Percentiles rank a stretch among this genome's conserved stretches.
Conservation (phyloP, 106 monocot species). For the Chionographis japonica region DNA sequence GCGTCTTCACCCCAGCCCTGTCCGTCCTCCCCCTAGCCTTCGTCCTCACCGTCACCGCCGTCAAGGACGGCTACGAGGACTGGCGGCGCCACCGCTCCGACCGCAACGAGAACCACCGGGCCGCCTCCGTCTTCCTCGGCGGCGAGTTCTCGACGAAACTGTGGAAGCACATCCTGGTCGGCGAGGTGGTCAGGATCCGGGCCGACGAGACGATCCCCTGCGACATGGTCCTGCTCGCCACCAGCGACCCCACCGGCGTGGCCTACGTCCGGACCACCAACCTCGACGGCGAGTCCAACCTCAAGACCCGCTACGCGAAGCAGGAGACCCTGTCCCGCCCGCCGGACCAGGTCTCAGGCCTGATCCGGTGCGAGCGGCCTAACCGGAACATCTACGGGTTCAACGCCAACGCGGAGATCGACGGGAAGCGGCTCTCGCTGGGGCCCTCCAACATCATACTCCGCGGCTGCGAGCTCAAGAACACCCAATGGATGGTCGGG, state of each 20-base stretch:
- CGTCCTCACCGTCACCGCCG: conserved; percentile 76
- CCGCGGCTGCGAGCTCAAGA: conserved; percentile 74
- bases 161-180: conserved; percentile 77
- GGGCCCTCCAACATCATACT: conserved; percentile 57
- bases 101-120: conserved; percentile 64
- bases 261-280: conserved; percentile 93
- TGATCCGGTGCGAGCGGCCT: conserved; percentile 50
- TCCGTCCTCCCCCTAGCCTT: conserved; percentile 76
- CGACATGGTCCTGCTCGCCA: conserved; percentile 82
- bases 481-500: conserved; percentile 62
- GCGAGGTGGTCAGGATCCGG: conserved; percentile 51
- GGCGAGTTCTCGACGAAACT: conserved; percentile 39
- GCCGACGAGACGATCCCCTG: conserved; percentile 75
- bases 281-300: conserved; percentile 94
- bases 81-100: conserved; percentile 91
- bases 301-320: conserved; percentile 90
- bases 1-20: conserved; percentile 59
- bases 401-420: conserved; percentile 42
- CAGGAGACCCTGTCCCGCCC: conserved; percentile 24
- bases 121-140: conserved; percentile 21
- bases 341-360: conserved; percentile 15
- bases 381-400: conserved; percentile 68
- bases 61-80: conserved; percentile 93
- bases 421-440: conserved; percentile 28
- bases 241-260: conserved; percentile 85